Evolutionary conservation across 306 rosid genomes (phyloP), one percentile per base, ranked within the genome.

Genomic region (Luffa aegyptiaca): DNA sequence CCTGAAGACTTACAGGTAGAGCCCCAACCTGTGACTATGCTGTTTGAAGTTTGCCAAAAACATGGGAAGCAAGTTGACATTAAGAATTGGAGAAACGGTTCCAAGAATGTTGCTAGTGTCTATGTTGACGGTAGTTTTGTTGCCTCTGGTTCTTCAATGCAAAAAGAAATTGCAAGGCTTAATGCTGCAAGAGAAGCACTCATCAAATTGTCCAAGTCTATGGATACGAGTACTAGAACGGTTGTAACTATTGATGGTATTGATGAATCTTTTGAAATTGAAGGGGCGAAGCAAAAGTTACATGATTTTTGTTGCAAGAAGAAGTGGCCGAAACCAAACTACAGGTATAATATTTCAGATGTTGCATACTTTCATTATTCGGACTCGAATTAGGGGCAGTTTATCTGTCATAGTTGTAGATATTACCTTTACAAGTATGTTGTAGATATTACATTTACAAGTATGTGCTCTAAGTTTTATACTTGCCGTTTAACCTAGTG

Each of bases 121-220:
- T 83, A 81, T 89, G 86, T 93, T 1, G 88, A 92, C 63, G 94
- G 92, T 10, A 39, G 36, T 2, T 80, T 90, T 74, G 70, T 93
- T 76, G 88, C 88, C 9, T 85, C 90, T 0, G 89, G 90, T 31
- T 87, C 92, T 35, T 88, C 96, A 0, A 90, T 86, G 68, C 87
- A 90, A 31, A 93, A 80, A 70, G 88, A 88, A 52, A 80, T 86
- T 78, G 91, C 98, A 12, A 92, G 33, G 87, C 90, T 90, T 18
- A 79, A 88, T 78, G 98, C 97, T 81, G 94, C 92, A 31, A 90
- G 80, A 88, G 81, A 48, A 42, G 98, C 97, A 53, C 72, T 93
- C 66, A 53, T 4, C 58, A 84, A 86, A 80, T 80, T 93, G 16
- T 51, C 89, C 0, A 5, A 46, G 12, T 55, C 26, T 1, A 65